These are phyloP conservation scores for Diaporthe batatas DNA, from an alignment of 2,329 filamentous ascomycete species.

Conservation along the genomic window DNA sequence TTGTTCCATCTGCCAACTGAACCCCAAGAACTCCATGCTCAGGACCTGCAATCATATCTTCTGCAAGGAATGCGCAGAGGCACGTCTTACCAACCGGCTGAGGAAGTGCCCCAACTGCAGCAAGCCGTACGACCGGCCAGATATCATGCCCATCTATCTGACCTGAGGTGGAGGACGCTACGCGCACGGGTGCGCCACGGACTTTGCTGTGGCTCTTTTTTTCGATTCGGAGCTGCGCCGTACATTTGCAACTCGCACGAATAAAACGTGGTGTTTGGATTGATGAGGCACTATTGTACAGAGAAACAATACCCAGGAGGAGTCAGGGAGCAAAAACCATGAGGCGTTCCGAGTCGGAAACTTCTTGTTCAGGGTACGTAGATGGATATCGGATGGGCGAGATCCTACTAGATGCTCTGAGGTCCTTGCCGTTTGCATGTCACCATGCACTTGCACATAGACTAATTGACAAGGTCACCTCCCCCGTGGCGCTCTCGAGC, in stretches of 20 bases:
- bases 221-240: conserved; percentile 12
- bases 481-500: background rate
- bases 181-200: background rate
- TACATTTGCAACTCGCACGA: conserved; percentile 19
- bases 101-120: conserved; percentile 96
- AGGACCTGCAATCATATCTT: conserved; percentile 97
- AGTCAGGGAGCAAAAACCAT: conserved; percentile 27
- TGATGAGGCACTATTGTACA: conserved; percentile 26
- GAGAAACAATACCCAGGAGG: conserved; percentile 39
- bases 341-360: conserved; percentile 35
- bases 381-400: conserved; percentile 34
- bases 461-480: conserved; percentile 38
- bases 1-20: conserved; percentile 91
- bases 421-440: conserved; percentile 20
- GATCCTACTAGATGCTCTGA: conserved; percentile 22
- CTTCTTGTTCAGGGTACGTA: conserved; percentile 34
- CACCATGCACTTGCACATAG: conserved; percentile 40
- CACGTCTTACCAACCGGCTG: conserved; percentile 88
- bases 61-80: conserved; percentile 90
- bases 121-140: conserved; percentile 89
- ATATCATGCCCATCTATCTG: conserved; percentile 81
- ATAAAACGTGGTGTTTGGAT: conserved; percentile 29
- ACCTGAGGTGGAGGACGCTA: conserved; percentile 1
- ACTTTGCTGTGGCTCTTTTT: conserved; percentile 11
- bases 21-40: conserved; percentile 94